Evolutionary conservation across 768 basidiomycete genomes (phyloP).

Genomic region (Leccinum subtestaceum): DNA sequence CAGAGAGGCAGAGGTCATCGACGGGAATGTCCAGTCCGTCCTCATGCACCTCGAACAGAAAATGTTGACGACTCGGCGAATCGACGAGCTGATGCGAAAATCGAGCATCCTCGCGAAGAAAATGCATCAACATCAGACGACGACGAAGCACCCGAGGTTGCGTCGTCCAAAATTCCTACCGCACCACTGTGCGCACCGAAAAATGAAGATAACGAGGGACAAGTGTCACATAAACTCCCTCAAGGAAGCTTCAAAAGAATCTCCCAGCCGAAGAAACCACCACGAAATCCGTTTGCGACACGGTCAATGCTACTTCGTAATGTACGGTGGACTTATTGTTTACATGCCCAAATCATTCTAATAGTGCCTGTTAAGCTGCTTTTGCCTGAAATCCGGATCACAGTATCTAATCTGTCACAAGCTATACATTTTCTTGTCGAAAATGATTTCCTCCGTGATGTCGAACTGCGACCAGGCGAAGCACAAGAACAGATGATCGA

Average conservation of each 20-base stretch:
- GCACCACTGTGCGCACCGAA: constrained; percentile 3
- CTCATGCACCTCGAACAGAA: neutral
- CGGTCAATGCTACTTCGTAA: constrained; percentile 75
- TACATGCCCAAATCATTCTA: neutral
- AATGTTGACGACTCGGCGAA: neutral
- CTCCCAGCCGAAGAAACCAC: constrained; percentile 47
- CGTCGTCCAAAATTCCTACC: constrained; percentile 49
- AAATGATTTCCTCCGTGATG: constrained; percentile 79
- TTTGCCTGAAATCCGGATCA: constrained; percentile 80
- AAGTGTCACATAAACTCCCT: constrained; percentile 1
- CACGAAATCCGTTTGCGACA: constrained; percentile 62
- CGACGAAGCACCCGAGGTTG: constrained; percentile 52
- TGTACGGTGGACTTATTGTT: constrained; percentile 41
- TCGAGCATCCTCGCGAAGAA: constrained; percentile 2
- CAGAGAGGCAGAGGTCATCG: constrained; percentile 35
- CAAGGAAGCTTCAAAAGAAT: constrained; percentile 23
- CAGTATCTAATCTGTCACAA: constrained; percentile 89
- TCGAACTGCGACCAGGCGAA: constrained; percentile 80
- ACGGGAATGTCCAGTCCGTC: constrained; percentile 7
- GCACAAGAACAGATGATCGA: constrained; percentile 62
- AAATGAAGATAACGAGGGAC: constrained; percentile 2
- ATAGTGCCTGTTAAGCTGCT: constrained; percentile 53
- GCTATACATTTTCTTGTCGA: constrained; percentile 87
- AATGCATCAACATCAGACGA: constrained; percentile 32
- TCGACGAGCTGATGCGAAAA: neutral